Conservation (phyloP, 73 alveolate genomes). For the Paramecium octaurelia region DNA sequence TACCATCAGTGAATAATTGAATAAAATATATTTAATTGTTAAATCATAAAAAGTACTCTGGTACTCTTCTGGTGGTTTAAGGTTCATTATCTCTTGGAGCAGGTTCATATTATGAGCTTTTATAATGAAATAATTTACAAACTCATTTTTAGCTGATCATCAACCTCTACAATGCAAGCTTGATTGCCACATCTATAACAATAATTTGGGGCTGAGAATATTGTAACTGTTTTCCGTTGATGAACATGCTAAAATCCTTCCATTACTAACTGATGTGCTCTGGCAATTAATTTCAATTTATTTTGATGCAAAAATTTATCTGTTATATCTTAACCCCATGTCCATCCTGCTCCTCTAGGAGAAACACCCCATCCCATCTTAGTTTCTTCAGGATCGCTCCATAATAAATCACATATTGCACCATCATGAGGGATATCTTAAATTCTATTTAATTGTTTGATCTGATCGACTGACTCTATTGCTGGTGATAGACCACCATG, state of each 20-base stretch:
- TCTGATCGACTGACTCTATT: conserved; percentile 75
- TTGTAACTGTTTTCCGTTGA: conserved; percentile 82
- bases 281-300: conserved; percentile 63
- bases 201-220: conserved; percentile 94
- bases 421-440: conserved; percentile 95
- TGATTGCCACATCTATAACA: conserved; percentile 95
- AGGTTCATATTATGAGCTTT: conserved; percentile 61
- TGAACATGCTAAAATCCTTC: conserved; percentile 73
- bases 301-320: conserved; percentile 64
- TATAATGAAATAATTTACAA: neutral
- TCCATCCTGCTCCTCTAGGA: conserved; percentile 85
- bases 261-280: conserved; percentile 79
- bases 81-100: conserved; percentile 68
- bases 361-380: conserved; percentile 66
- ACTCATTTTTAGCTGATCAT: conserved; percentile 57
- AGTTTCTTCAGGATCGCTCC: conserved; percentile 82
- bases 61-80: conserved; percentile 63
- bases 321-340: conserved; percentile 76
- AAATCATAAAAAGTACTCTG: conserved; percentile 61
- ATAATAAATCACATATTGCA: conserved; percentile 80
- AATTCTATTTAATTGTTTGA: conserved; percentile 70
- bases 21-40: neutral
- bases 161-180: conserved; percentile 76
- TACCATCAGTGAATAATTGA: conserved; percentile 20
- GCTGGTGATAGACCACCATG: conserved; percentile 91